phyloP scores from a whole-genome alignment of 805 yeast species.

The Schwanniomyces vanrijiae region DNA sequence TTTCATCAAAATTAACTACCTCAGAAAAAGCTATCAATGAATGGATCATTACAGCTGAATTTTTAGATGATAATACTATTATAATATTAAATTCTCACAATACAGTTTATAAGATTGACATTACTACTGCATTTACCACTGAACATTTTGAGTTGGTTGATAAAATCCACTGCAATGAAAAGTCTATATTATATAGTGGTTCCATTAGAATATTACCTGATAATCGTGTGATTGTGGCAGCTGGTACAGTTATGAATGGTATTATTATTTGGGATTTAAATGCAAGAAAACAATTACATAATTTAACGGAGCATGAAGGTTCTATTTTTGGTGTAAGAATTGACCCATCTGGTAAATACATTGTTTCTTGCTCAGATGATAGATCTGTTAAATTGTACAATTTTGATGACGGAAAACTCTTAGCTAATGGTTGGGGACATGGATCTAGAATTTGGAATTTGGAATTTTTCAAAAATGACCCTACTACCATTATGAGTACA shows the following conservation, averaged over 20 bases:
- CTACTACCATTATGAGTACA: slow-evolving; percentile 57
- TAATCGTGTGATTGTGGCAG: slow-evolving; percentile 57
- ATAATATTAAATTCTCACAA: slow-evolving; percentile 81
- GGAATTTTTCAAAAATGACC: slow-evolving; percentile 45
- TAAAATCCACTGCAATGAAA: slow-evolving; percentile 56
- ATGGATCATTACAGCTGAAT: slow-evolving; percentile 73
- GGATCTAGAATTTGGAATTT: slow-evolving; percentile 91
- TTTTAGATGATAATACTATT: slow-evolving; percentile 35
- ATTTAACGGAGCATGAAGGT: slow-evolving; percentile 80
- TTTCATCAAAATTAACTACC: slow-evolving; percentile 15
- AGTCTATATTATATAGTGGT: slow-evolving; percentile 87
- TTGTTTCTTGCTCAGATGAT: slow-evolving; percentile 91
- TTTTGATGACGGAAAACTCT: slow-evolving; percentile 50
- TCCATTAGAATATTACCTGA: slow-evolving; percentile 50
- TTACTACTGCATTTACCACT: slow-evolving; percentile 29
- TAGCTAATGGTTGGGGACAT: slow-evolving; percentile 95
- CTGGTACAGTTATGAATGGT: slow-evolving; percentile 94
- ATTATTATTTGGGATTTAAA: slow-evolving; percentile 73
- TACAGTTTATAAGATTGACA: slow-evolving; percentile 40
- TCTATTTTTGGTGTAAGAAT: slow-evolving; percentile 81
- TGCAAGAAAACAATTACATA: slow-evolving; percentile 44
- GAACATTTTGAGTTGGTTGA: slow-evolving; percentile 20
- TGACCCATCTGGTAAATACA: slow-evolving; percentile 51
- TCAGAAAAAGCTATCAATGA: slow-evolving; percentile 63
- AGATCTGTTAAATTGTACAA: slow-evolving; percentile 82